Evolutionary conservation across 1,284 basidiomycete species (phyloP).

Genomic region (Pulveroboletus sp.): DNA sequence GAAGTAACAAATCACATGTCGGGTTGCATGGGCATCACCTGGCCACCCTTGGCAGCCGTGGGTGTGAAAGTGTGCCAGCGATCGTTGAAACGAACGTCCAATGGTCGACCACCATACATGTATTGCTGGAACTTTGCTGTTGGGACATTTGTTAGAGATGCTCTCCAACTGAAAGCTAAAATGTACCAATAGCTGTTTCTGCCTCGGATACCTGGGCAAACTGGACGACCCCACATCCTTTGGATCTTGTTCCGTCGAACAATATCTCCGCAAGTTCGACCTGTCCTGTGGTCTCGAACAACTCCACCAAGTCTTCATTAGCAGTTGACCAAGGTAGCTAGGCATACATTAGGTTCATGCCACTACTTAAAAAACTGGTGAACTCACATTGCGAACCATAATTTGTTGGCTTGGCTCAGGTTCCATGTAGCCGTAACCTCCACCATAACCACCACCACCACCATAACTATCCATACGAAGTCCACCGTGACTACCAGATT

Average conservation of each 20-base stretch:
- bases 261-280: constrained; percentile 94
- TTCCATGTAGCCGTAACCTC: constrained; percentile 39
- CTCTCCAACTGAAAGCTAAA: neutral
- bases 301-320: constrained; percentile 97
- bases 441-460: constrained; percentile 33
- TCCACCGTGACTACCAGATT: constrained; percentile 51
- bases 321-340: constrained; percentile 98
- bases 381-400: constrained; percentile 92
- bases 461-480: constrained; percentile 51
- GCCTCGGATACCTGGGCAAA: constrained; percentile 89
- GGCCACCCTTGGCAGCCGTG: constrained; percentile 81
- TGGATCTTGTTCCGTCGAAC: constrained; percentile 86
- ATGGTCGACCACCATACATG: constrained; percentile 85
- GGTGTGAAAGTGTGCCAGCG: constrained; percentile 90
- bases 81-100: constrained; percentile 90
- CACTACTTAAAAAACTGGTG: too few relatives aligned
- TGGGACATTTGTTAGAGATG: neutral
- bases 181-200: constrained; percentile 86
- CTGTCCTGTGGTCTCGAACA: constrained; percentile 96
- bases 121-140: constrained; percentile 89
- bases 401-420: constrained; percentile 94
- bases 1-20: constrained; percentile 38
- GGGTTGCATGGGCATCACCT: constrained; percentile 57
- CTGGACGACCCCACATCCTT: constrained; percentile 94
- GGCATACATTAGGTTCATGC: neutral